phyloP scores from a whole-genome alignment of 2,329 filamentous ascomycete genomes.

The Pezicula radicicola region DNA sequence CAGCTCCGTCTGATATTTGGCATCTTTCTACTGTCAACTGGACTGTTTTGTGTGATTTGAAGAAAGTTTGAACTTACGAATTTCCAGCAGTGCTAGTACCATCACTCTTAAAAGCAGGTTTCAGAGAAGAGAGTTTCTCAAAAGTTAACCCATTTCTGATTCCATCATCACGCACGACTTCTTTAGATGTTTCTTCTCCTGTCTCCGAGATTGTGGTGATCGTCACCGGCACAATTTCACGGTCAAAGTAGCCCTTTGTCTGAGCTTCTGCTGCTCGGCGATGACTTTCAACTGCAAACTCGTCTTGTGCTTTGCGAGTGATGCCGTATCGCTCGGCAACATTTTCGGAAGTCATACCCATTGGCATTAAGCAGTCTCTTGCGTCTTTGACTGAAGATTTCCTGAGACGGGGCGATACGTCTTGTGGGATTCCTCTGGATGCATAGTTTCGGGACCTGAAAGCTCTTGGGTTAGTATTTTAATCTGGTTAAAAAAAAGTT shows the following conservation, averaged over 20 bases:
- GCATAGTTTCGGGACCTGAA: constrained; percentile 57
- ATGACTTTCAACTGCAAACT: constrained; percentile 59
- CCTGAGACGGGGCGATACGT: constrained; percentile 57
- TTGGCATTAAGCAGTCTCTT: constrained; percentile 65
- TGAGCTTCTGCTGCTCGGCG: constrained; percentile 57
- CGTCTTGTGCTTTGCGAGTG: constrained; percentile 57
- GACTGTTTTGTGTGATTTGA: neutral
- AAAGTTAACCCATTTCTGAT: constrained; percentile 55
- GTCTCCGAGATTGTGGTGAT: constrained; percentile 39
- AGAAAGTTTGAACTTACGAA: constrained; percentile 17
- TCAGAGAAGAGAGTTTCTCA: constrained; percentile 58
- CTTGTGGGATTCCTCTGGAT: constrained; percentile 57
- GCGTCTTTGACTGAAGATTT: constrained; percentile 53
- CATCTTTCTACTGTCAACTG: constrained; percentile 23
- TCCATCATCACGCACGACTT: constrained; percentile 58
- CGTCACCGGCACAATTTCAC: constrained; percentile 60
- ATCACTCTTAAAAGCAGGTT: constrained; percentile 59
- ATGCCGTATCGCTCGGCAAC: constrained; percentile 62
- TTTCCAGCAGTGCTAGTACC: constrained; percentile 64
- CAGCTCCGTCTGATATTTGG: constrained; percentile 64
- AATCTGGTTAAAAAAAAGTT: too few relatives aligned
- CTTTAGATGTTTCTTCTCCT: constrained; percentile 39
- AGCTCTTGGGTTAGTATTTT: too few relatives aligned
- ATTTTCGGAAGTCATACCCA: constrained; percentile 67
- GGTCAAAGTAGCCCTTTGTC: constrained; percentile 54